phyloP scores from a whole-genome alignment of 2,329 filamentous ascomycete genomes.

The Xylariaceae sp. region DNA sequence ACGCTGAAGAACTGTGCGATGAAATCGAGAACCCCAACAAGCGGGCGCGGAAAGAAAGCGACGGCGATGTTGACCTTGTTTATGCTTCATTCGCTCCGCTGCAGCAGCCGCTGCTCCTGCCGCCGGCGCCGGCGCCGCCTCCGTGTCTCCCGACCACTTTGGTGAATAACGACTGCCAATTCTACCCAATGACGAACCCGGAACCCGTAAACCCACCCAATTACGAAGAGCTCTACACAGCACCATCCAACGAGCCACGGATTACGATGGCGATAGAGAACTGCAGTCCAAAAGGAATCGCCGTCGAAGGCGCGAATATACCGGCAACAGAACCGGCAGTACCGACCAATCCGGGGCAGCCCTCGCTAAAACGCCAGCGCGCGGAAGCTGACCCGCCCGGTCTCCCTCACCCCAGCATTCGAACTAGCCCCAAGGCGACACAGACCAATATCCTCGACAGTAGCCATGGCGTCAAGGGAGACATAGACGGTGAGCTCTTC shows the following conservation, averaged over 20 bases:
- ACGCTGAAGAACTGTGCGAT: slow-evolving; percentile 8
- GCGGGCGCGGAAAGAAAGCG: background rate
- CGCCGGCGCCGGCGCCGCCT: too few species aligned
- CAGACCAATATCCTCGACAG: background rate
- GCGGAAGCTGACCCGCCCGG: background rate
- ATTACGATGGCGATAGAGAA: background rate
- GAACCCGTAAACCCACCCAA: background rate
- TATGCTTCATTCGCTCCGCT: background rate
- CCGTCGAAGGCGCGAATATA: background rate
- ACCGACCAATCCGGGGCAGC: background rate
- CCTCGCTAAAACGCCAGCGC: slow-evolving; percentile 8
- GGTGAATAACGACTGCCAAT: too few species aligned
- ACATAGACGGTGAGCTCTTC: background rate
- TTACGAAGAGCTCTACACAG: background rate
- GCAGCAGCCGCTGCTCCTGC: background rate
- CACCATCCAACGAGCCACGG: background rate
- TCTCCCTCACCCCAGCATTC: background rate
- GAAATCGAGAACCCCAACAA: background rate
- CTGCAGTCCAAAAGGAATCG: background rate
- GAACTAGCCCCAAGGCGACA: background rate
- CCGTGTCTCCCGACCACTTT: too few species aligned
- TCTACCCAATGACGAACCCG: background rate
- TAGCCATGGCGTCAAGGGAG: background rate
- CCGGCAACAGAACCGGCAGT: background rate
- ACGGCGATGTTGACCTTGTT: background rate